A percentile compares a stretch with the other conserved stretches of the same genome.
Conservation (phyloP, 2,329 filamentous ascomycete species). For the Pyrenophora tritici-repentis region DNA sequence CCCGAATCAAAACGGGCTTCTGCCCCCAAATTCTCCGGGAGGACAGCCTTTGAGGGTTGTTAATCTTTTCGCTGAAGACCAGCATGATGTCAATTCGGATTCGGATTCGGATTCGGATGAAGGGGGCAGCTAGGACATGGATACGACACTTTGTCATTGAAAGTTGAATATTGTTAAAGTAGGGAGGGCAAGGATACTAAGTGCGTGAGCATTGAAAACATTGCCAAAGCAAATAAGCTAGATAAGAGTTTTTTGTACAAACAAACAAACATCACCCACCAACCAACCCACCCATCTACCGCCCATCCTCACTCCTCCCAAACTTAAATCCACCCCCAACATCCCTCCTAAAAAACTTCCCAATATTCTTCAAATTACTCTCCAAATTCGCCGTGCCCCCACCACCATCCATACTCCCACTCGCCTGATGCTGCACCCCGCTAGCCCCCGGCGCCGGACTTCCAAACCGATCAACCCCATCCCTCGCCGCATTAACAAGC, state of each 20-base stretch:
- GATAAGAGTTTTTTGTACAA: no score
- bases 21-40: no score
- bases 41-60: no score
- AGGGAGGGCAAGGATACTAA: no score
- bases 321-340: conserved; percentile 65
- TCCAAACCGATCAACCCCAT: conserved; percentile 79
- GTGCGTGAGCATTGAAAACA: no score
- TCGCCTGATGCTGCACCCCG: conserved; percentile 42
- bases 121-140: not conserved
- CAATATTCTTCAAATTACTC: conserved; percentile 92
- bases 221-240: no score
- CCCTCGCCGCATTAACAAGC: conserved; percentile 82
- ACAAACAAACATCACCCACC: no score
- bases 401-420: conserved; percentile 43
- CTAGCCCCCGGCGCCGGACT: conserved; percentile 50
- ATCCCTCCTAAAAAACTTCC: conserved; percentile 93
- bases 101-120: no score
- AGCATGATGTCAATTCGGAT: no score
- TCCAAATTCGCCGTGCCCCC: conserved; percentile 71
- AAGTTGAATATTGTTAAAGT: no score
- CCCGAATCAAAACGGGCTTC: no score
- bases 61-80: no score
- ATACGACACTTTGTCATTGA: not conserved
- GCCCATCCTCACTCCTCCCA: conserved; percentile 41
- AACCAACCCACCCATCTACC: conserved; percentile 12